phyloP scores from a whole-genome alignment of 768 basidiomycete genomes.

The Rhodotorula taiwanensis region DNA sequence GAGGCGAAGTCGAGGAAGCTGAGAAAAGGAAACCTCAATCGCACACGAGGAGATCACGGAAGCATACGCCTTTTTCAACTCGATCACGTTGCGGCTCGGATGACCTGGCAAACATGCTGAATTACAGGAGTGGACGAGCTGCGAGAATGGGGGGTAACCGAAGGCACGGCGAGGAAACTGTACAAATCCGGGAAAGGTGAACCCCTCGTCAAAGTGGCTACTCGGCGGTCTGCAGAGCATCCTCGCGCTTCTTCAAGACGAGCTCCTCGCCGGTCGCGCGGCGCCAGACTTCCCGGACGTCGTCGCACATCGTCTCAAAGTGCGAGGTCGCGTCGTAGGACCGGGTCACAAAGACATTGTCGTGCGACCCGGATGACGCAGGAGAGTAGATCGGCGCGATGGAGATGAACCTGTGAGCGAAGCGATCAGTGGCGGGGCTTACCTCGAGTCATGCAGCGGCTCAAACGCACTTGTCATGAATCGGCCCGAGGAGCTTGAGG shows the following conservation, averaged over 20 bases:
- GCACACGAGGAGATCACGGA: too few species aligned
- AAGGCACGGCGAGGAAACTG: neutral
- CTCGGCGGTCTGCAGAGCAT: slow-evolving; percentile 5
- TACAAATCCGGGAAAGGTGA: too few species aligned
- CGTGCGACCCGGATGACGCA: slow-evolving; percentile 66
- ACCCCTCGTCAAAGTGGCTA: too few species aligned
- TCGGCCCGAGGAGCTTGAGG: slow-evolving; percentile 79
- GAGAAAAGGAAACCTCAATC: too few species aligned
- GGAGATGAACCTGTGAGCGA: slow-evolving; percentile 66
- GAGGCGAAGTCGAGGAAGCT: too few species aligned
- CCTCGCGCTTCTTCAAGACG: slow-evolving; percentile 78
- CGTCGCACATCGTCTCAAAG: slow-evolving; percentile 90
- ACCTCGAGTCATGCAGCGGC: neutral
- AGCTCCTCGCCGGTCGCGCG: slow-evolving; percentile 69
- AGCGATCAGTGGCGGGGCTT: neutral
- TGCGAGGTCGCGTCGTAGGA: slow-evolving; percentile 98
- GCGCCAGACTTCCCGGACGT: slow-evolving; percentile 94
- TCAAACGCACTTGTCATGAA: slow-evolving; percentile 72
- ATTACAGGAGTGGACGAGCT: neutral
- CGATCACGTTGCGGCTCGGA: too few species aligned
- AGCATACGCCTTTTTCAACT: too few species aligned
- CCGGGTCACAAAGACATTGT: slow-evolving; percentile 94
- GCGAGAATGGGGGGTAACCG: neutral
- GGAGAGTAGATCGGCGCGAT: slow-evolving; percentile 84
- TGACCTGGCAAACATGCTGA: too few species aligned